Evolutionary conservation across 23 red algal genomes (phyloP), one percentile per base, ranked within the genome.

Genomic region (Gracilaria domingensis): DNA sequence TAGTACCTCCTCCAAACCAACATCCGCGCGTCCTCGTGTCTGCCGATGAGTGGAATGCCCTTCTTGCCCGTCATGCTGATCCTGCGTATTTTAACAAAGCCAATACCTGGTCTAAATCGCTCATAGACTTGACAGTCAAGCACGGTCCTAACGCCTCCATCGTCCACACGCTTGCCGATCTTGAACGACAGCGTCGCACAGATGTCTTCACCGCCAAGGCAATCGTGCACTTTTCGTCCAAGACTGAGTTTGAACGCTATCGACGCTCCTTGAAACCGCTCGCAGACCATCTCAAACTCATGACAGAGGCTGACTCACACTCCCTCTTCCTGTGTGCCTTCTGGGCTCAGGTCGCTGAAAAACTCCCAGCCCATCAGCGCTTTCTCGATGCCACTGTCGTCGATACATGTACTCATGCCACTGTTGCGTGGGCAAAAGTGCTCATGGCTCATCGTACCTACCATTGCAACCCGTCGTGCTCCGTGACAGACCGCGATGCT

Each of bases 401-500:
- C 4, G 33, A 79, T 16, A 75, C 33, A 5, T 89, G 85, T 36
- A 67, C 80, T 69, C 18, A 78, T 69, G 85, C 85, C 38, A 58
- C 85, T 9, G 85, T 89, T 4, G 85, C 69, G 21, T 89, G 85
- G 85, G 85, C 85, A 8, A 89, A 89, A 39, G 74, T 89, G n/a
- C 70, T 89, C 53, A 89, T 89, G 48, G 85, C 85, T 1, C 85
- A 89, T 64, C 70, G 85, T 60, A 77, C 71, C 4, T 79, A 59
- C 48, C 67, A 79, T 66, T 89, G 85, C 23, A 57, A 79, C 35
- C 69, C 67, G 18, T 32, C 20, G 7, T 89, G 85, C 35, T n/a
- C 37, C 24, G 28, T 26, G 34, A 37, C 71, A 0, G 28, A 67
- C 12, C 33, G 20, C 7, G 49, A 89, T 35, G 25, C 40, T 2